Evolutionary conservation across 768 basidiomycete genomes (phyloP).

Genomic region (Nevesoporus exiguus): DNA sequence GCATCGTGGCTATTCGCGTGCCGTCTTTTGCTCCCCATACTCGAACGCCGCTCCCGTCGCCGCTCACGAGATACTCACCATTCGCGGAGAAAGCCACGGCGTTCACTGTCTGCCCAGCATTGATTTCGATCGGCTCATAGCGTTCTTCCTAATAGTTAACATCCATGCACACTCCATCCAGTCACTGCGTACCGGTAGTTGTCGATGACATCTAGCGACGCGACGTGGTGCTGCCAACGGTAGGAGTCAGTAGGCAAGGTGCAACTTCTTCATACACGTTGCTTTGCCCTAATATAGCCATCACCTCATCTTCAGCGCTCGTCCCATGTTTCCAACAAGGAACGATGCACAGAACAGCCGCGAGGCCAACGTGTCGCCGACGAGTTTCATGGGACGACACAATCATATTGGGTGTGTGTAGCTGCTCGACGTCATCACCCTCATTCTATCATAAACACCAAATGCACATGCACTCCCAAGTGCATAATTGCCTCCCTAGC

Average conservation of each 20-base stretch:
- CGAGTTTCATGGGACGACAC: no score
- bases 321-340: no score
- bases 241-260: background rate
- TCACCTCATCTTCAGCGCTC: background rate
- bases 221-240: no score
- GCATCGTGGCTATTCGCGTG: background rate
- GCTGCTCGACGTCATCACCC: no score
- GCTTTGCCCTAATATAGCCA: background rate
- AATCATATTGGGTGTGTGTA: no score
- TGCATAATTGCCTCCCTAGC: no score
- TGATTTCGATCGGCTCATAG: background rate
- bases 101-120: accelerated
- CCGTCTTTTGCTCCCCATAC: background rate
- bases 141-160: background rate
- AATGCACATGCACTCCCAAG: no score
- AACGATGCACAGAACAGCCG: no score
- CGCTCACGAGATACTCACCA: background rate
- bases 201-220: background rate
- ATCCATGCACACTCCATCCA: background rate
- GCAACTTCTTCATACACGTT: background rate
- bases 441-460: no score
- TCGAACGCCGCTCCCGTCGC: background rate
- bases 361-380: no score
- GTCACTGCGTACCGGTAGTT: background rate
- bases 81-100: background rate